Evolutionary conservation across 192 early-diverging fungal genomes (phyloP).

Genomic region (Gigaspora rosea): DNA sequence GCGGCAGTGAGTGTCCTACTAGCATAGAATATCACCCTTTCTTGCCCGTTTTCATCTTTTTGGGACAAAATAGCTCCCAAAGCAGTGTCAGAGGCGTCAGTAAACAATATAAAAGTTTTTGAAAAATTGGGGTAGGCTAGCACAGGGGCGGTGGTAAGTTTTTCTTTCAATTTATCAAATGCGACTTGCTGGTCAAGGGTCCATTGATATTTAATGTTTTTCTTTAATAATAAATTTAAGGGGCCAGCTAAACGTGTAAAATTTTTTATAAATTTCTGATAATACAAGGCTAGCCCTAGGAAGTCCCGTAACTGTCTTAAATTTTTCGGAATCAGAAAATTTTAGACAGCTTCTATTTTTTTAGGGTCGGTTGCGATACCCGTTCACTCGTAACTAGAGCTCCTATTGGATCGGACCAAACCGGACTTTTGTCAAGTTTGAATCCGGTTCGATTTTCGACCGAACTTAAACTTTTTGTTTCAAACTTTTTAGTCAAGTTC

Average conservation of each 20-base stretch:
- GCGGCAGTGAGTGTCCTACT: no score
- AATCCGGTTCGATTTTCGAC: no score
- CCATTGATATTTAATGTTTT: background rate
- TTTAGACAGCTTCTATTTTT: conserved; percentile 27
- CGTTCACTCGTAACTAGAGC: no score
- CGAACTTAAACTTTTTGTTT: no score
- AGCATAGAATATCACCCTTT: no score
- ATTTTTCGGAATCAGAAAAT: no score
- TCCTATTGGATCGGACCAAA: no score
- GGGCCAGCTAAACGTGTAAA: background rate
- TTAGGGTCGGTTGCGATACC: background rate
- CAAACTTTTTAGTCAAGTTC: no score
- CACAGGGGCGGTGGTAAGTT: conserved; percentile 38
- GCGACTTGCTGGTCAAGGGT: background rate
- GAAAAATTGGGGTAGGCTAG: conserved; percentile 36
- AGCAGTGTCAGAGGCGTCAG: no score
- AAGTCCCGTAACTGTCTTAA: background rate
- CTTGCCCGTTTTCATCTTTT: no score
- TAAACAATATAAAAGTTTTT: conserved; percentile 37
- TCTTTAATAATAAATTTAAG: background rate
- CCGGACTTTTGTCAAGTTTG: no score
- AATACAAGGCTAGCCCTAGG: conserved; percentile 14
- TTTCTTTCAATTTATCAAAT: conserved; percentile 35
- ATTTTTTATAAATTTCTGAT: background rate
- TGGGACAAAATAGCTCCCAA: no score